These are phyloP conservation scores for Fusarium kyushuense DNA, from an alignment of 2,329 filamentous ascomycete species.

Conservation along the genomic window DNA sequence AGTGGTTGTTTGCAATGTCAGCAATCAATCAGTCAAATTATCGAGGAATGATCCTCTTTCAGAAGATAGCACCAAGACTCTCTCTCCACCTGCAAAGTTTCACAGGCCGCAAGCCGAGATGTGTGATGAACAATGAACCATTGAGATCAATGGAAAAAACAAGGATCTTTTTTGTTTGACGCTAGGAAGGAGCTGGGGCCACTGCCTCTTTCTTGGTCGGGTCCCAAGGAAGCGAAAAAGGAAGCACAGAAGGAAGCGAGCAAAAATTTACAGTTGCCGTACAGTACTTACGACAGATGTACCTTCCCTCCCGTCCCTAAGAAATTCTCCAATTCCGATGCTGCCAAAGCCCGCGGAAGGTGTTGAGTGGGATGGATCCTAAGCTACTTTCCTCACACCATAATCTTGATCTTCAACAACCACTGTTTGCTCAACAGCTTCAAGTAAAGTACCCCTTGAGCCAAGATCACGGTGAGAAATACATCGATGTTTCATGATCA, in stretches of 20 bases:
- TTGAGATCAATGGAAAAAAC: constrained; percentile 17
- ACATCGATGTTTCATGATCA: constrained; percentile 23
- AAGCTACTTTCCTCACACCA: constrained; percentile 28
- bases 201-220: constrained; percentile 38
- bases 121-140: constrained; percentile 25
- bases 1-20: background rate
- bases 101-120: constrained; percentile 37
- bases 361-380: constrained; percentile 7
- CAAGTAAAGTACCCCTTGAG: constrained; percentile 7
- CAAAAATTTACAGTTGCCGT: background rate
- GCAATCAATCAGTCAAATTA: constrained; percentile 3
- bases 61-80: constrained; percentile 21
- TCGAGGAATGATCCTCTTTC: constrained; percentile 12
- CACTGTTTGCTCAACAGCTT: background rate
- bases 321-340: constrained; percentile 6
- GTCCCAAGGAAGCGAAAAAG: constrained; percentile 19
- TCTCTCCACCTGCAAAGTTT: constrained; percentile 43
- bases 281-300: constrained; percentile 29
- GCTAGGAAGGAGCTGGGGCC: constrained; percentile 37
- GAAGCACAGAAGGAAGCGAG: constrained; percentile 5
- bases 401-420: constrained; percentile 4
- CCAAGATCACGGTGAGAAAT: background rate
- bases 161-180: constrained; percentile 23
- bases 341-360: constrained; percentile 1
- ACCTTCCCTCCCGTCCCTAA: constrained; percentile 10